Evolutionary conservation across 331 rosid genomes (phyloP).

Genomic region (Telfairia occidentalis): DNA sequence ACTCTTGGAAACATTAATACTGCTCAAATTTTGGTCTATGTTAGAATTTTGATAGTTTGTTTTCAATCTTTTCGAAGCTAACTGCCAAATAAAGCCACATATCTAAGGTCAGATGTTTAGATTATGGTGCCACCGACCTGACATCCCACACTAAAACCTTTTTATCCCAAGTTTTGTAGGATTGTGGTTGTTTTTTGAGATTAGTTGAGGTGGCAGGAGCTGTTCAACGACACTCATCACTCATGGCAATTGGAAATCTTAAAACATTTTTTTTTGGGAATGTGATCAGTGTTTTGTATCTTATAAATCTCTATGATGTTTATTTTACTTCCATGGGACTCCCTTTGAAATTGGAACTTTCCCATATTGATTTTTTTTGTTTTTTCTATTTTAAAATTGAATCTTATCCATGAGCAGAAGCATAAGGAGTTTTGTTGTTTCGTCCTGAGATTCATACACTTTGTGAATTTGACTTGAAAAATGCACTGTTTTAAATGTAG

Average conservation of each 20-base stretch:
- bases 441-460: not conserved
- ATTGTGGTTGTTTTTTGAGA: too few relatives aligned
- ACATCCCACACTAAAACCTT: too few relatives aligned
- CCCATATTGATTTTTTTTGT: not conserved
- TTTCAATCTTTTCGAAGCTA: not conserved
- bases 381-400: not conserved
- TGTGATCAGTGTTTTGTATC: not conserved
- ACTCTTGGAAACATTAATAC: not conserved
- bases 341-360: not conserved
- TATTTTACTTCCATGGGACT: not conserved
- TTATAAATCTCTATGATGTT: not conserved
- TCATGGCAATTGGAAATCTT: too few relatives aligned
- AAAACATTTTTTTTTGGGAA: not conserved
- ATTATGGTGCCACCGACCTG: not conserved
- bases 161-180: not conserved
- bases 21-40: not conserved
- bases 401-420: not conserved
- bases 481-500: too few relatives aligned
- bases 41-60: not conserved
- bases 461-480: too few relatives aligned
- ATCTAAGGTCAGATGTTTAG: not conserved
- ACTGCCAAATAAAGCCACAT: not conserved
- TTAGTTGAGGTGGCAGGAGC: too few relatives aligned
- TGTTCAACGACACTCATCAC: not conserved
- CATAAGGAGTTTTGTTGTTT: not conserved